Percentiles rank a stretch among this genome's conserved stretches.
These are phyloP conservation scores for Linnemannia elongata DNA, from an alignment of 192 early-diverging fungal species.

Conservation along the genomic window DNA sequence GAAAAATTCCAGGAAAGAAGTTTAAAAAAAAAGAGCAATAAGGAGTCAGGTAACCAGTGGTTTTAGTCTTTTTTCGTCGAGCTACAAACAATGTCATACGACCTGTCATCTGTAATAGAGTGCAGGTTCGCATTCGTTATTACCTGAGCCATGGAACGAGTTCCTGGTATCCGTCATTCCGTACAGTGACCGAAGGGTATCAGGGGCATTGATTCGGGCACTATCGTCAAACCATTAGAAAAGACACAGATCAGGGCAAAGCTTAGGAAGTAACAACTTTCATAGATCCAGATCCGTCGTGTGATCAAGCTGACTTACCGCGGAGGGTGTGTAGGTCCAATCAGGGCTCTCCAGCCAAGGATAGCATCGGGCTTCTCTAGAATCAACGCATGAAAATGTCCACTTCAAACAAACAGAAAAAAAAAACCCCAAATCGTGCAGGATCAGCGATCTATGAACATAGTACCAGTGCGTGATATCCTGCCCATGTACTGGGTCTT, in stretches of 20 bases:
- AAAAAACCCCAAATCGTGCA: neutral
- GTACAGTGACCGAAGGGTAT: slow-evolving; percentile 70
- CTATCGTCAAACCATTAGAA: slow-evolving; percentile 28
- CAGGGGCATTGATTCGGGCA: slow-evolving; percentile 68
- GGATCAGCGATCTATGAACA: neutral
- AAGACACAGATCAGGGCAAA: neutral
- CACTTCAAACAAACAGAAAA: slow-evolving; percentile 47
- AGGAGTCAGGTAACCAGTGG: neutral
- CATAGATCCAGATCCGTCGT: neutral
- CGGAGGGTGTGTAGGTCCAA: slow-evolving; percentile 77
- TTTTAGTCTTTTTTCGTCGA: neutral
- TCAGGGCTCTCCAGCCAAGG: slow-evolving; percentile 69
- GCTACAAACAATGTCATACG: neutral
- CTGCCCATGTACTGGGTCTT: neutral
- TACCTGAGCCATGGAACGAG: slow-evolving; percentile 83
- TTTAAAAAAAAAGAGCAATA: neutral
- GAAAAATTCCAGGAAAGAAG: neutral
- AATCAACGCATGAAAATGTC: slow-evolving; percentile 72
- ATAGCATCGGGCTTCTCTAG: slow-evolving; percentile 72
- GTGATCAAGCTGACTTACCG: slow-evolving; percentile 52
- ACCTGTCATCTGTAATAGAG: neutral
- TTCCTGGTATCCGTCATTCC: slow-evolving; percentile 83
- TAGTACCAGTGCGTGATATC: neutral
- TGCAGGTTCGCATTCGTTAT: neutral
- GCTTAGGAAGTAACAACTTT: neutral